These are phyloP conservation scores for Allium fistulosum DNA, from an alignment of 106 monocot species.

Conservation along the genomic window DNA sequence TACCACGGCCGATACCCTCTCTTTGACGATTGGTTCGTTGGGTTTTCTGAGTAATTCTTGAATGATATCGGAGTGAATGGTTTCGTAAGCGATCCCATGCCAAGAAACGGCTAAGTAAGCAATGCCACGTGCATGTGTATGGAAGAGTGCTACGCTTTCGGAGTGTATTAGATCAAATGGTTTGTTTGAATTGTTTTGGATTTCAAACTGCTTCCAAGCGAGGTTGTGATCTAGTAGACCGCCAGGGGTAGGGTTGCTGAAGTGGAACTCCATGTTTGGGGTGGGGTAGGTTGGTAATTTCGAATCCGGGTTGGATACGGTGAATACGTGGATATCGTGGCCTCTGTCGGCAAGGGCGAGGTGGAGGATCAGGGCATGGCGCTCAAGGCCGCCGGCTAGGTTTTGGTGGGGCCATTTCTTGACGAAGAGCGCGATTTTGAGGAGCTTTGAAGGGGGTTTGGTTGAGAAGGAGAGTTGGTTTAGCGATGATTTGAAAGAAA, in stretches of 20 bases:
- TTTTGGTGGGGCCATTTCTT: conserved; percentile 60
- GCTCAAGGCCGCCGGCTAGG: conserved; percentile 78
- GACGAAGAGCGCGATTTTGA: conserved; percentile 83
- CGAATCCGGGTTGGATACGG: conserved; percentile 24
- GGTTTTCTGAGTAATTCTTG: conserved; percentile 54
- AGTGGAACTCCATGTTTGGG: conserved; percentile 38
- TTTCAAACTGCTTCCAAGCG: conserved; percentile 49
- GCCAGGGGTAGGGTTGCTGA: conserved; percentile 32
- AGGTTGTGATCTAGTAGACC: conserved; percentile 64
- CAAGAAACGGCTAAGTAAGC: conserved; percentile 60
- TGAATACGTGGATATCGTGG: conserved; percentile 74
- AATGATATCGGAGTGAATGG: conserved; percentile 75
- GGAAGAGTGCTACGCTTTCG: conserved; percentile 66
- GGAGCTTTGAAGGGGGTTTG: conserved; percentile 30
- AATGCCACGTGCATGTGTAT: conserved; percentile 46
- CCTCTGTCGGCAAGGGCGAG: conserved; percentile 60
- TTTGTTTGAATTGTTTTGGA: conserved; percentile 27
- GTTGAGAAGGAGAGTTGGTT: conserved; percentile 64
- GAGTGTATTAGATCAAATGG: conserved; percentile 74
- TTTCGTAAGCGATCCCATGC: conserved; percentile 84
- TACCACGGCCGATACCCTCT: background rate
- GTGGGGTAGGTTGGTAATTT: conserved; percentile 2
- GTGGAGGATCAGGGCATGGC: conserved; percentile 77
- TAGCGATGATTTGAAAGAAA: conserved; percentile 47
- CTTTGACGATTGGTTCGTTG: conserved; percentile 4